A percentile compares a stretch with the other conserved stretches of the same genome.
phyloP scores from a whole-genome alignment of 2,329 filamentous ascomycete species.

The Paraconiothyrium sp. region DNA sequence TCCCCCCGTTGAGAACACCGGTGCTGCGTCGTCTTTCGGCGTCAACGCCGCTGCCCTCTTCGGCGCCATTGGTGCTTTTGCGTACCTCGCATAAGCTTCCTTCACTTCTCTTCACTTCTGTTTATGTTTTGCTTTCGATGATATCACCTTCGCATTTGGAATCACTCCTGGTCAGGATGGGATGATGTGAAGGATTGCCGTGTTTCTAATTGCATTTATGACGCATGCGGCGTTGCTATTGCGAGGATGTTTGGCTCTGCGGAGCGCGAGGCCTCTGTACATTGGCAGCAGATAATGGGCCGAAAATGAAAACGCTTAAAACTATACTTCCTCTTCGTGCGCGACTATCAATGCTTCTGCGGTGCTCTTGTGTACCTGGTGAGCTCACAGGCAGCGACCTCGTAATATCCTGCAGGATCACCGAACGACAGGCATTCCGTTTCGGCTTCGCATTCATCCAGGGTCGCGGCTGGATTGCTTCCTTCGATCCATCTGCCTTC shows the following conservation, averaged over 20 bases:
- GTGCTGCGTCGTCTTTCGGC: slow-evolving; percentile 40
- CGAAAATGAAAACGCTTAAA: slow-evolving; percentile 12
- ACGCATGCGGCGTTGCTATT: slow-evolving; percentile 12
- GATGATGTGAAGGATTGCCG: slow-evolving; percentile 17
- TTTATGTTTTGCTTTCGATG: slow-evolving; percentile 17
- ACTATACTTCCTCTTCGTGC: neutral
- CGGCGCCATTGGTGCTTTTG: slow-evolving; percentile 53
- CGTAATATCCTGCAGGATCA: neutral
- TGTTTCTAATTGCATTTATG: slow-evolving; percentile 14
- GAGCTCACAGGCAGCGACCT: neutral
- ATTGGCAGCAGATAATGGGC: slow-evolving; percentile 8
- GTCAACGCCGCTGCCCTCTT: slow-evolving; percentile 52
- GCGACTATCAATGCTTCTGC: neutral
- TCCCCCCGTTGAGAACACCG: slow-evolving; percentile 34
- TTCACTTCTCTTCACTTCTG: slow-evolving; percentile 16
- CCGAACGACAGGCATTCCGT: neutral
- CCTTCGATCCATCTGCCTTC: neutral
- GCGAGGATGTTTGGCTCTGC: neutral
- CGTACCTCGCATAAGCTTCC: slow-evolving; percentile 49
- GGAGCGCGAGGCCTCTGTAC: slow-evolving; percentile 7
- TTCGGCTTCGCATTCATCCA: neutral
- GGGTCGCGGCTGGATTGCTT: neutral
- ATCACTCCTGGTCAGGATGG: neutral
- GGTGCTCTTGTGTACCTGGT: neutral
- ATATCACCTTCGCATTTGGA: slow-evolving; percentile 14